Base-by-base conservation (phyloP, 768 basidiomycete species). In the Dentipellis fragilis region DNA sequence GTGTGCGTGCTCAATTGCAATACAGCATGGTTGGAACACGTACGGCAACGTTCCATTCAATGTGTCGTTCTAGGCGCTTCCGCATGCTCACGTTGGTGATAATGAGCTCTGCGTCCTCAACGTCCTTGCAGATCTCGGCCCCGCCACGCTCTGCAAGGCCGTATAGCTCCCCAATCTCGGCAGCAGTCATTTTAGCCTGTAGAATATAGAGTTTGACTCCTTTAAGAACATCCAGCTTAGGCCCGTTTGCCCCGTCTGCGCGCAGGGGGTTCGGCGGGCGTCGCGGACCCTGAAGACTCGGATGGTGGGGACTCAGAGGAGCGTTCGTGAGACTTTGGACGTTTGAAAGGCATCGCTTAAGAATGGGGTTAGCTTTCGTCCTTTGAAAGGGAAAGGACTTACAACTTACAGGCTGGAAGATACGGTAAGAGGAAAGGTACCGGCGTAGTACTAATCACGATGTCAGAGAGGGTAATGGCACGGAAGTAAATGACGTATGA, bases 71-170 rank as follows among this genome's bases (percentile, higher is more conserved):
- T 1, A 91, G 69, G 2, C 89, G 77, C 57, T 77, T 77, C 60
- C 75, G 74, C 81, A 88, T 89, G 36, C 66, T 74, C 23, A 89
- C 72, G 16, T 72, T 76, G 5, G 89, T 87, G 54, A 92, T 64
- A 39, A 91, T 69, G 36, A 89, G 71, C 52, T 89, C 79, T 4
- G 86, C 83, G 10, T 79, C 74, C 14, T 73, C 67, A 3, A 70
- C 58, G 39, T 77, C 63, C 14, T 61, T 58, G 54, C 75, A 75
- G 34, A 78, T 63, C 52, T 72, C 34, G 16, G 58, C 62, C 39
- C 63, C 63, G 51, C 64, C 59, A n/a, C 57, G 57, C 36, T 69
- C 69, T 0, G 64, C 68, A 10, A 71, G 62, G 11, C 42, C 52
- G 29, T 65, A 59, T 3, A 71, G 63, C 54, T 68, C 66, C 14